Evolutionary conservation across 164 flowering plant species (phyloP).

Genomic region (Vitis rupestris): DNA sequence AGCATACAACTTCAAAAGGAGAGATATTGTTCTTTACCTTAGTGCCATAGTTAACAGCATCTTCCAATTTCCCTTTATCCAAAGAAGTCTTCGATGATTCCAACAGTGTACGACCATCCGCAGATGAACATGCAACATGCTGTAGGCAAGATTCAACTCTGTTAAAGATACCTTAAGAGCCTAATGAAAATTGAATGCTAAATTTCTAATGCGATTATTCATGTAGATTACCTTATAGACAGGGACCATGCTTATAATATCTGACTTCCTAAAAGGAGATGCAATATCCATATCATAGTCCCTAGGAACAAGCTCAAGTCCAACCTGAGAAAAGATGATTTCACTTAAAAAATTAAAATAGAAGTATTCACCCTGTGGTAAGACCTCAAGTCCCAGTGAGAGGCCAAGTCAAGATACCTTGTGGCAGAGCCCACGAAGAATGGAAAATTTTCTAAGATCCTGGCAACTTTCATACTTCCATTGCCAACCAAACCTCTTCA

Average conservation of each 20-base stretch:
- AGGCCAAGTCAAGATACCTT: slow-evolving; percentile 43
- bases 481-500: slow-evolving; percentile 75
- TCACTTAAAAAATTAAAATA: slow-evolving; percentile 4
- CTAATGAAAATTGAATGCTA: background rate
- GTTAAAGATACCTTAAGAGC: slow-evolving; percentile 11
- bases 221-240: slow-evolving; percentile 67
- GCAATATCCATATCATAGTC: slow-evolving; percentile 83
- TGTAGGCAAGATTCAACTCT: slow-evolving; percentile 23
- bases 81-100: slow-evolving; percentile 93
- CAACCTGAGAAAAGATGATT: slow-evolving; percentile 54
- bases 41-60: slow-evolving; percentile 94
- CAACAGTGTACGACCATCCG: slow-evolving; percentile 89
- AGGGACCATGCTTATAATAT: slow-evolving; percentile 85
- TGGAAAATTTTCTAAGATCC: slow-evolving; percentile 71
- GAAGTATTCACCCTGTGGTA: background rate
- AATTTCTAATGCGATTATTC: slow-evolving; percentile 3
- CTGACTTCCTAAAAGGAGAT: slow-evolving; percentile 66
- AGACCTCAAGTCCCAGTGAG: background rate
- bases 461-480: slow-evolving; percentile 49
- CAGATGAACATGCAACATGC: slow-evolving; percentile 98
- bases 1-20: background rate
- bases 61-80: slow-evolving; percentile 96
- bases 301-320: slow-evolving; percentile 90
- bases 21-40: slow-evolving; percentile 45
- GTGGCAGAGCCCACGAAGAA: slow-evolving; percentile 92